Evolutionary conservation across 345 rosid genomes (phyloP).

Genomic region (Abelmoschus esculentus): DNA sequence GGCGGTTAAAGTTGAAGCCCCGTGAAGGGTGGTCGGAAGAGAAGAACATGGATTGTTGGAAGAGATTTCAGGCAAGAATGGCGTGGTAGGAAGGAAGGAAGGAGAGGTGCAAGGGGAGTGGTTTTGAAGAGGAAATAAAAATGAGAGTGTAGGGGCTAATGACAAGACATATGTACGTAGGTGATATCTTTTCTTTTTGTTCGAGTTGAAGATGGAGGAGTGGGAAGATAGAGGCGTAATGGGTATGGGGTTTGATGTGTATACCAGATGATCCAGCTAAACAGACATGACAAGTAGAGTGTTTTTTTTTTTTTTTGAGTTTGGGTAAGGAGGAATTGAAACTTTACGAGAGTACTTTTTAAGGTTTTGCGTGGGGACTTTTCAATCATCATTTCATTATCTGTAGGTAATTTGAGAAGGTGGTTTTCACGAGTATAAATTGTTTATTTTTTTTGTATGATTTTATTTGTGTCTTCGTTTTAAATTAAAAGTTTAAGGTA

Average conservation of each 20-base stretch:
- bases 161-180: not conserved
- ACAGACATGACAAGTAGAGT: slow-evolving; percentile 16
- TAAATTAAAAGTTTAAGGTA: no score
- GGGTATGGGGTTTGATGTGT: slow-evolving; percentile 35
- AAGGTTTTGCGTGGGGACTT: slow-evolving; percentile 26
- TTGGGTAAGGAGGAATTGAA: not conserved
- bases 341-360: slow-evolving; percentile 4
- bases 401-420: not conserved
- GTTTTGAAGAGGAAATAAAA: slow-evolving; percentile 8
- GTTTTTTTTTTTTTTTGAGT: no score
- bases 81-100: not conserved
- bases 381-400: not conserved
- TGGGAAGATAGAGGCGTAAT: not conserved
- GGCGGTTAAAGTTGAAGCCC: slow-evolving; percentile 20
- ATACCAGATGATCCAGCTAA: slow-evolving; percentile 19
- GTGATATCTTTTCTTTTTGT: no score
- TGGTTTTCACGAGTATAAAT: no score
- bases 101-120: slow-evolving; percentile 5
- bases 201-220: no score
- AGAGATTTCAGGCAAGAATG: not conserved
- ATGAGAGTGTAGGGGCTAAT: not conserved
- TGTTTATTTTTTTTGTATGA: no score
- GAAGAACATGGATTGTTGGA: slow-evolving; percentile 18
- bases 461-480: no score
- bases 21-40: slow-evolving; percentile 12